phyloP scores from a whole-genome alignment of 768 basidiomycete species.

The Boletus rubroflammeus region DNA sequence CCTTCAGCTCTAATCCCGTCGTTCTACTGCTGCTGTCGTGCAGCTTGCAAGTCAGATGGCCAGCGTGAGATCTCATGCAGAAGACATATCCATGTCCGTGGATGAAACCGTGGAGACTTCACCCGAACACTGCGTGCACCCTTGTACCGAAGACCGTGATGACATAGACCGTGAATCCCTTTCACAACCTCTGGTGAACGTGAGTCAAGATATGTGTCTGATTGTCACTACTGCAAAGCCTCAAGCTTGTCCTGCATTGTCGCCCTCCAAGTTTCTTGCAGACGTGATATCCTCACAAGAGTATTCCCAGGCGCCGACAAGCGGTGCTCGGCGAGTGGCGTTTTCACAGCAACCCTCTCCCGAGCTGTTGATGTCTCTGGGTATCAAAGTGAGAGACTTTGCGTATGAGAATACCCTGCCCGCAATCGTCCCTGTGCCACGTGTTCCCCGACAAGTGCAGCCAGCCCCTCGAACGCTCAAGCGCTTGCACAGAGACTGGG shows the following conservation, averaged over 20 bases:
- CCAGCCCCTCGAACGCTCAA: constrained; percentile 38
- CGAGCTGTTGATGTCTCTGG: constrained; percentile 28
- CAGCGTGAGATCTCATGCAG: constrained; percentile 7
- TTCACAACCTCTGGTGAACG: constrained; percentile 27
- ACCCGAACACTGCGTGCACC: background rate
- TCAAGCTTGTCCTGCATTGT: constrained; percentile 33
- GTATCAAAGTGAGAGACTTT: constrained; percentile 55
- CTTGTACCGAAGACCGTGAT: constrained; percentile 3
- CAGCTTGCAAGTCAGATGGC: constrained; percentile 12
- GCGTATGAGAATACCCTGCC: constrained; percentile 66
- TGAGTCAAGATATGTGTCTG: constrained; percentile 37
- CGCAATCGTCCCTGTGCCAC: constrained; percentile 51
- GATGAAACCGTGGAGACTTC: background rate
- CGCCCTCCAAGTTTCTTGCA: constrained; percentile 19
- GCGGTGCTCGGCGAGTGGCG: background rate
- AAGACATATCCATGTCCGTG: constrained; percentile 5
- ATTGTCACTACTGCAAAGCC: constrained; percentile 25
- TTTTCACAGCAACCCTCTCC: constrained; percentile 36
- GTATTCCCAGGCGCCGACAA: constrained; percentile 18
- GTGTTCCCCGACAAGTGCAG: constrained; percentile 46
- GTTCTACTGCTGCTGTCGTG: background rate
- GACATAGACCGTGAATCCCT: constrained; percentile 18
- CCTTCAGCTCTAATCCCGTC: background rate
- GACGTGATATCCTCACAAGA: constrained; percentile 5
- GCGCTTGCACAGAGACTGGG: constrained; percentile 35